These are phyloP conservation scores for Ramaria sp. DNA, from an alignment of 768 basidiomycete species.

Conservation along the genomic window DNA sequence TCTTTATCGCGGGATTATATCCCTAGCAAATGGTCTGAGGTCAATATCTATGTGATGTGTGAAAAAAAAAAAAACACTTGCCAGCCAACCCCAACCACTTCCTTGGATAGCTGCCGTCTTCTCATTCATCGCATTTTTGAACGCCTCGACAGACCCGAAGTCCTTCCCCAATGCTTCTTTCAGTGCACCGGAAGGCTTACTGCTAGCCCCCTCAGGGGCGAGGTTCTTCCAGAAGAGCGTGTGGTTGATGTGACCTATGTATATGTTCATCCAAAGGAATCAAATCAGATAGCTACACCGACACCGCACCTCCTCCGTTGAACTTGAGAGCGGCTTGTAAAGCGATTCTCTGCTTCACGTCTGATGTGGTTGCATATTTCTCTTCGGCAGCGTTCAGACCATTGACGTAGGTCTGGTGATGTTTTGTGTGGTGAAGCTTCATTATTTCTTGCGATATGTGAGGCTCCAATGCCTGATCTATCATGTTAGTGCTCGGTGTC, in stretches of 20 bases:
- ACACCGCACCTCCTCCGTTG: slow-evolving; percentile 47
- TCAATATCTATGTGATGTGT: neutral
- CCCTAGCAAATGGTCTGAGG: slow-evolving; percentile 34
- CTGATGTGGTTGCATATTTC: slow-evolving; percentile 43
- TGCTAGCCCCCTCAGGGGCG: slow-evolving; percentile 56
- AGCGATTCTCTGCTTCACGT: slow-evolving; percentile 62
- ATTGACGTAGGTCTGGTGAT: slow-evolving; percentile 80
- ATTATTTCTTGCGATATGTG: slow-evolving; percentile 88
- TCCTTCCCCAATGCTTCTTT: slow-evolving; percentile 67
- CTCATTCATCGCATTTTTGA: slow-evolving; percentile 82
- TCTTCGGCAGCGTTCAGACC: slow-evolving; percentile 91
- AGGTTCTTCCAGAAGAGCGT: slow-evolving; percentile 98
- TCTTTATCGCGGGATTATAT: slow-evolving; percentile 51
- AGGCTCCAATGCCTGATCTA: slow-evolving; percentile 73
- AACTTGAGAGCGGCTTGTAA: slow-evolving; percentile 93
- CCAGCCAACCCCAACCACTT: slow-evolving; percentile 98
- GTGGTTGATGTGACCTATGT: slow-evolving; percentile 83
- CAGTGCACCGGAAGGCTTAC: slow-evolving; percentile 26
- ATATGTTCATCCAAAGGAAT: neutral
- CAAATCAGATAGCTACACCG: neutral
- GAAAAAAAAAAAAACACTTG: slow-evolving; percentile 22
- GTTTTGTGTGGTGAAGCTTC: slow-evolving; percentile 84
- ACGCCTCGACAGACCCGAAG: slow-evolving; percentile 79
- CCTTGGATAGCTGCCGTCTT: slow-evolving; percentile 90
- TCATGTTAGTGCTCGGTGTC: neutral